phyloP scores from a whole-genome alignment of 78 protist genomes.

The Andalucia godoyi region DNA sequence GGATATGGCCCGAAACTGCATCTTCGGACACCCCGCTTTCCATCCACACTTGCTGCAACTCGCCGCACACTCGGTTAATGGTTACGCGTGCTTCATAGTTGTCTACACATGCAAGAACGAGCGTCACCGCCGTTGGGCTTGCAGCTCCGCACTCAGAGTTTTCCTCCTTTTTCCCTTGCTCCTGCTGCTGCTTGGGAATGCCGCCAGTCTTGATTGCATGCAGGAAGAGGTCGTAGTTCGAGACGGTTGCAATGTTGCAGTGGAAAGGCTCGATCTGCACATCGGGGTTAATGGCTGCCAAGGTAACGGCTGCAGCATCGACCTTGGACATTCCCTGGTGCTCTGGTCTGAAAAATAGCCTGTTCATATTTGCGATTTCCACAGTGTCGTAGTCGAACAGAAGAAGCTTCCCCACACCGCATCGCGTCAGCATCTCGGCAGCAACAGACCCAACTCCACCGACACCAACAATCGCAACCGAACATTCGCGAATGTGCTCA shows the following conservation, averaged over 20 bases:
- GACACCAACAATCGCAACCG: conserved; percentile 81
- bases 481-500: conserved; percentile 57
- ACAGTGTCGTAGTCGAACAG: conserved; percentile 93
- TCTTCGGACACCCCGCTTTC: conserved; percentile 94
- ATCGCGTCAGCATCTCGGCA: conserved; percentile 93
- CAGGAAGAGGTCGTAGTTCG: conserved; percentile 57
- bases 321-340: conserved; percentile 72
- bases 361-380: conserved; percentile 94
- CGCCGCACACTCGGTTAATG: conserved; percentile 63
- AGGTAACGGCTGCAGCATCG: conserved; percentile 68
- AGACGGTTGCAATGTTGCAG: conserved; percentile 78
- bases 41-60: conserved; percentile 67
- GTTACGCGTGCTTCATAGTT: conserved; percentile 82
- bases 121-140: conserved; percentile 49
- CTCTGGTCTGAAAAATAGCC: conserved; percentile 75
- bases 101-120: conserved; percentile 92
- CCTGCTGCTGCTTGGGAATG: background rate
- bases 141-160: background rate
- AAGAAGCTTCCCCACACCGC: conserved; percentile 94
- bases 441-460: conserved; percentile 92
- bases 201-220: conserved; percentile 43
- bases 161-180: too few species aligned
- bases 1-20: conserved; percentile 95
- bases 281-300: conserved; percentile 84
- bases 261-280: conserved; percentile 54